Evolutionary conservation across 2,329 filamentous ascomycete genomes (phyloP).

Genomic region (Hymenoscyphus fraxineus): DNA sequence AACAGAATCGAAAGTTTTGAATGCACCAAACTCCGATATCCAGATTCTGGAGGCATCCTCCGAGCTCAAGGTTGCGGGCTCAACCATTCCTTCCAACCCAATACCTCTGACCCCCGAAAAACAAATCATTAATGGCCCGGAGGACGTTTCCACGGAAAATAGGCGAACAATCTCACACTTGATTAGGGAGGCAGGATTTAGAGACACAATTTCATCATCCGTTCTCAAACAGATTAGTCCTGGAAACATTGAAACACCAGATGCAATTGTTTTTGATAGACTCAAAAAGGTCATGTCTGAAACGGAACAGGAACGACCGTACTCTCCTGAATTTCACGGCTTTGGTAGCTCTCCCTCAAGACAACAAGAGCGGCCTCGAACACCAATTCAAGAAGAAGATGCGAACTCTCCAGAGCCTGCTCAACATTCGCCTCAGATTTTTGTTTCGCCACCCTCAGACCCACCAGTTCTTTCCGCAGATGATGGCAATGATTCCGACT

Average conservation of each 20-base stretch:
- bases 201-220: conserved; percentile 42
- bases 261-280: conserved; percentile 24
- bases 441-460: not conserved
- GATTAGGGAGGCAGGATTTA: conserved; percentile 47
- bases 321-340: conserved; percentile 34
- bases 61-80: not conserved
- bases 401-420: conserved; percentile 13
- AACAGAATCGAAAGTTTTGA: not conserved
- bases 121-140: not conserved
- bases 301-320: conserved; percentile 18
- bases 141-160: conserved; percentile 25
- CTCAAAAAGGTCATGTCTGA: conserved; percentile 26
- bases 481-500: conserved; percentile 2
- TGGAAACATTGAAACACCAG: conserved; percentile 27
- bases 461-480: not conserved
- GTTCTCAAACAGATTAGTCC: conserved; percentile 30
- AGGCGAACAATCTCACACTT: conserved; percentile 42
- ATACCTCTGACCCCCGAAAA: not conserved
- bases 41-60: not conserved
- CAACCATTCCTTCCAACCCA: not conserved
- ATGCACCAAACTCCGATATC: not conserved
- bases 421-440: not conserved
- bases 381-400: not conserved
- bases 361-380: conserved; percentile 10
- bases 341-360: conserved; percentile 31